These are phyloP conservation scores for Carex myosuroides DNA, from an alignment of 176 grass and related monocot species.

Conservation along the genomic window DNA sequence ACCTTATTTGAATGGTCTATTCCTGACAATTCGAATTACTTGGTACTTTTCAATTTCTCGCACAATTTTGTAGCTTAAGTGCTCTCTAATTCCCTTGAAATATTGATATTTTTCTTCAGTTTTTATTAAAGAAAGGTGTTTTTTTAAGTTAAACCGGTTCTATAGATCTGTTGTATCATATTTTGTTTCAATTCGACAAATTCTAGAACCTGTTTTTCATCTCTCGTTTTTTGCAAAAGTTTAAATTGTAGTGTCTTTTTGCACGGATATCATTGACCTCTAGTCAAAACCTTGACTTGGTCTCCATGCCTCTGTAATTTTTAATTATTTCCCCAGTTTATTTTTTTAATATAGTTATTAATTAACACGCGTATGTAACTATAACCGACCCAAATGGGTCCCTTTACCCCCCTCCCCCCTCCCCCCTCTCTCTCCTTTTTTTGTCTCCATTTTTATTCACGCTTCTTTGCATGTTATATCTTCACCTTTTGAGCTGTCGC, in stretches of 20 bases:
- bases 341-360: conserved; percentile 14
- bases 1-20: background rate
- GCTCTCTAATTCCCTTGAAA: background rate
- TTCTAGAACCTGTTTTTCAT: background rate
- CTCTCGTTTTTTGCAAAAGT: background rate
- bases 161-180: background rate
- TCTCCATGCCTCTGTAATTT: background rate
- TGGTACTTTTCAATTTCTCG: background rate
- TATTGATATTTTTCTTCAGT: background rate
- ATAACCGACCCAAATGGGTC: conserved; percentile 7
- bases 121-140: background rate
- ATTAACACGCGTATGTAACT: background rate
- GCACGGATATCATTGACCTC: conserved; percentile 10
- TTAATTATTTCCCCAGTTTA: background rate
- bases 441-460: background rate
- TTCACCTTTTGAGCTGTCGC: background rate
- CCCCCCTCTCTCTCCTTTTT: background rate
- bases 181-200: background rate
- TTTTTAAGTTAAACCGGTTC: background rate
- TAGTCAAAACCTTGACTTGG: background rate
- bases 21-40: background rate
- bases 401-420: background rate
- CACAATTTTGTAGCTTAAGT: background rate
- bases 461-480: background rate
- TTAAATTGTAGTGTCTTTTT: background rate